Evolutionary conservation across 2,329 filamentous ascomycete species (phyloP), one percentile per base, ranked within the genome.

Genomic region (Sclerotinia borealis): DNA sequence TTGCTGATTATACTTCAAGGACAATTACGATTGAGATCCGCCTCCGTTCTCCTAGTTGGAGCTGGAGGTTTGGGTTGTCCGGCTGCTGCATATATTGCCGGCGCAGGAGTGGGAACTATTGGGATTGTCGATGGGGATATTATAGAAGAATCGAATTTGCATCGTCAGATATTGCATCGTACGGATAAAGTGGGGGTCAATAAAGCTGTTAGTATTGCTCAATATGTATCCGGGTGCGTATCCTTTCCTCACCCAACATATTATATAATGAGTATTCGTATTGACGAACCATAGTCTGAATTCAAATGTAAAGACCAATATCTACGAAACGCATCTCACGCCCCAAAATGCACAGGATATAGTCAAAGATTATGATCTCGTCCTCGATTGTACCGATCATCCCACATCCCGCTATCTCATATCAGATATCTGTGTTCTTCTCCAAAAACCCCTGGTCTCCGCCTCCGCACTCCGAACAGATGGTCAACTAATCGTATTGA

Each of bases 301-400:
- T 72, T 89, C 91, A 0, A 80, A 84, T 15, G 79, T 90, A 22
- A 82, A 75, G 1, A 92, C 92, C 71, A 75, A 83, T 22, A 76
- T 85, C 0, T 82, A 96, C 72, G 74, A 76, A 11, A 79, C 80
- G 17, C 87, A 90, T 67, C 82, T 97, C 17, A 85, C 84, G 0
- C 82, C 91, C 0, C 77, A 85, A 64, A 90, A 89, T 59, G 90
- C 92, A 0, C 77, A 85, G 8, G 75, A 79, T 0, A 85, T 92
- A 47, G 84, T 96, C 63, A 77, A 79, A 0, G 70, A 79, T 4
- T 98, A 96, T 73, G 91, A 96, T 70, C 70, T 97, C 0, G 85
- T 98, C 1, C 85, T 99, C 15, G 95, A 99, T 76, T 99, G 95
- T 75, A 98, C 93, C 11, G 95, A 99, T 76, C 92, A 93, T 68